Evolutionary conservation across 1,284 basidiomycete species (phyloP).

Genomic region (Waitea zeae): DNA sequence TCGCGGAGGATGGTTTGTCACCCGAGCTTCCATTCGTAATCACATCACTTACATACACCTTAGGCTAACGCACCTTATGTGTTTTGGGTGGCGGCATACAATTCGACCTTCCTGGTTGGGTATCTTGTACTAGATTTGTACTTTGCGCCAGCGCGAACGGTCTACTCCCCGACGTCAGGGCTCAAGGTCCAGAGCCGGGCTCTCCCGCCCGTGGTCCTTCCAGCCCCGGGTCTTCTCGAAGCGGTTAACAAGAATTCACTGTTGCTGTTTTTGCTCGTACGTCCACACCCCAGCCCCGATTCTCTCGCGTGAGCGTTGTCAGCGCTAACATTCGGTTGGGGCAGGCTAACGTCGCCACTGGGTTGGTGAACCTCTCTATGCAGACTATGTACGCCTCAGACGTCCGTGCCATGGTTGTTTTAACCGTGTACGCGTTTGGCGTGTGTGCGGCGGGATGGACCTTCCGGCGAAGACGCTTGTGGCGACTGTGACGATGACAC

Average conservation of each 20-base stretch:
- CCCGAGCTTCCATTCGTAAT: constrained; percentile 4
- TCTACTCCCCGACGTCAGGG: constrained; percentile 31
- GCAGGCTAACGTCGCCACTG: constrained; percentile 81
- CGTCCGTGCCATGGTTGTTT: constrained; percentile 39
- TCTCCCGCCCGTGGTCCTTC: constrained; percentile 7
- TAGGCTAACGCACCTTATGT: constrained; percentile 85
- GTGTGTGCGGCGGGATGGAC: constrained; percentile 48
- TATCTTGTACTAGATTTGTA: constrained; percentile 66
- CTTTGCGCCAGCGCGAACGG: no score
- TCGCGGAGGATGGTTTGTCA: constrained; percentile 61
- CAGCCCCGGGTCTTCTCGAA: constrained; percentile 48
- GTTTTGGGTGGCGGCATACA: constrained; percentile 82
- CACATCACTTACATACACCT: constrained; percentile 1
- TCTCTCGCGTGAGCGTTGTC: background rate
- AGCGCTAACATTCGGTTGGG: background rate
- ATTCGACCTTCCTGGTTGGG: constrained; percentile 69
- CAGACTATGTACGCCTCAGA: constrained; percentile 69
- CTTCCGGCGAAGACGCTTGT: constrained; percentile 17
- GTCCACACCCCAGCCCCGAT: no score
- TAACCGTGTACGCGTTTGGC: constrained; percentile 44
- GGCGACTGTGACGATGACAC: no score
- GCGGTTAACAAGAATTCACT: constrained; percentile 77
- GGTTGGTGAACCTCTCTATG: constrained; percentile 68
- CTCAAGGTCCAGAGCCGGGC: constrained; percentile 16
- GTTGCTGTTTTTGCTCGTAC: constrained; percentile 64